Evolutionary conservation across 768 basidiomycete genomes (phyloP).

Genomic region (Sutorius australiensis): DNA sequence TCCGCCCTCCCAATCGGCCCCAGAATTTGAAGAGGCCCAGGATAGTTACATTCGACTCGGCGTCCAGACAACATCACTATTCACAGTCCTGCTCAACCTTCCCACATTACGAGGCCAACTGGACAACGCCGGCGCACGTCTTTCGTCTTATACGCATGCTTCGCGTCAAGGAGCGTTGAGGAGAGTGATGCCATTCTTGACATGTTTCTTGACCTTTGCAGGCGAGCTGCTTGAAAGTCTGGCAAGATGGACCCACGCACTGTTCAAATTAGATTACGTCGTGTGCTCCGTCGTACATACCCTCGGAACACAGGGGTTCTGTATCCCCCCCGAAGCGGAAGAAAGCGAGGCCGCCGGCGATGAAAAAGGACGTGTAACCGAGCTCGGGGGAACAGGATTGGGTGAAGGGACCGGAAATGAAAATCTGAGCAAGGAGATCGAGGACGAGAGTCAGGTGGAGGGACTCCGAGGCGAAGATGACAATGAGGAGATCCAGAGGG

Average conservation of each 20-base stretch:
- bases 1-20: background rate
- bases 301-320: constrained; percentile 85
- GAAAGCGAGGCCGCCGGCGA: constrained; percentile 46
- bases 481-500: constrained; percentile 30
- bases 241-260: constrained; percentile 63
- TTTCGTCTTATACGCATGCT: constrained; percentile 35
- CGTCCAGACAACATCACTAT: constrained; percentile 39
- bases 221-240: constrained; percentile 54
- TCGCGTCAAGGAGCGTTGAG: constrained; percentile 36
- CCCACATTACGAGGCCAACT: constrained; percentile 41
- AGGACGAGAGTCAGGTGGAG: constrained; percentile 96
- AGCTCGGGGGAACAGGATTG: constrained; percentile 75
- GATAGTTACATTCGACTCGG: constrained; percentile 54
- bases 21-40: constrained; percentile 28
- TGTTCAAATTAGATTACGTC: constrained; percentile 83
- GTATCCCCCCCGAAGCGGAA: constrained; percentile 80
- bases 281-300: constrained; percentile 69
- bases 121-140: constrained; percentile 33
- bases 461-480: constrained; percentile 74
- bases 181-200: constrained; percentile 72
- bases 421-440: constrained; percentile 91
- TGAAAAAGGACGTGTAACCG: constrained; percentile 36
- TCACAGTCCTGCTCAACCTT: constrained; percentile 50
- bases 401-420: constrained; percentile 84
- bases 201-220: constrained; percentile 55